Evolutionary conservation across 208 protist species (phyloP), one percentile per base, ranked within the genome.

Genomic region (Wallacemonas sp.): DNA sequence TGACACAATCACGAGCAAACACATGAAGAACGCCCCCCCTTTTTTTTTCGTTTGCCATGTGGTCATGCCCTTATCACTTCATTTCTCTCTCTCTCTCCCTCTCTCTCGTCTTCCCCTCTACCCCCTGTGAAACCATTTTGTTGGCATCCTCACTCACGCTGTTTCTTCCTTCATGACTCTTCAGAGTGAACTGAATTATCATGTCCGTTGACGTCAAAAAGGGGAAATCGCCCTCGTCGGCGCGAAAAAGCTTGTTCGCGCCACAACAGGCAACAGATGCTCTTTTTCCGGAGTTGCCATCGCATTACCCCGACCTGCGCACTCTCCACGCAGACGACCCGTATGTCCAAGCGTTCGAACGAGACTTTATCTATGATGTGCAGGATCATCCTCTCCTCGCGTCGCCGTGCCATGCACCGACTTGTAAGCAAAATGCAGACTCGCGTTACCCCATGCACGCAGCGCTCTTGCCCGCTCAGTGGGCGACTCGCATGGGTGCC

Each of bases 271-370:
- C 17, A 4, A 9, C 19, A 54, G 63, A 80, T 17, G 24, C 21
- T 2, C 66, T 80, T 2, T 61, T 86, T 19, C 80, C 80, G 5
- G 68, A 75, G 30, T 70, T 81, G 41, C 80, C 80, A 19, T 2
- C 74, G 5, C 77, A 79, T 42, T 79, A 79, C 39, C 68, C 75
- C 8, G 80, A 81, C 28, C 42, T 75, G 11, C 55, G 66, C 19
- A 26, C 56, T 1, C 47, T 78, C 17, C 65, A 69, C 36, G 56
- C 62, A 8, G 55, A 75, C 21, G 58, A 68, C 31, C 34, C 74
- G 17, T 64, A 74, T 19, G 27, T 64, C n/a, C 53, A 61, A 39
- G 66, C 76, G 30, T 84, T 75, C 36, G 69, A 77, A 14, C 28
- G 26, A 33, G 65, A 74, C 46, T 46, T 53, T 44, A 31, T 77